Conservation (phyloP, 768 basidiomycete genomes). For the Erythrobasidium yunnanense region DNA sequence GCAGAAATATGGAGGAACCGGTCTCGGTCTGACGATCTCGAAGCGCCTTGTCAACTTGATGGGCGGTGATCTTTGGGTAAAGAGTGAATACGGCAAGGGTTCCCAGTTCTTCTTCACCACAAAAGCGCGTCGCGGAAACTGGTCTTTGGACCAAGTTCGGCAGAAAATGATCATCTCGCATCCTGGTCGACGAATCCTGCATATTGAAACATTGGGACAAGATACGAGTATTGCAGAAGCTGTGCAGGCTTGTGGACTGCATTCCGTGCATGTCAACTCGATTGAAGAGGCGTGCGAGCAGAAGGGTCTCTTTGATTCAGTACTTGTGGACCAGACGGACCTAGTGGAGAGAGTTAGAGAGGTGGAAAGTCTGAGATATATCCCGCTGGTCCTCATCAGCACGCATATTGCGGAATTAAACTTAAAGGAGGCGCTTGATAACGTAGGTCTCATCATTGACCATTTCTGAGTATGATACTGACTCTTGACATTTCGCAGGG, state of each 20-base stretch:
- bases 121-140: conserved; percentile 60
- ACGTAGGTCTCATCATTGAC: conserved; percentile 40
- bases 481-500: conserved; percentile 44
- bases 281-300: conserved; percentile 55
- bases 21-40: conserved; percentile 84
- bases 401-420: conserved; percentile 37
- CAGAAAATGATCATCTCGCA: conserved; percentile 68
- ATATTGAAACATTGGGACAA: conserved; percentile 65
- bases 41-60: conserved; percentile 93
- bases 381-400: conserved; percentile 69
- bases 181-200: conserved; percentile 74
- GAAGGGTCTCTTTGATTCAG: conserved; percentile 83
- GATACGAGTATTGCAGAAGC: conserved; percentile 66
- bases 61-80: conserved; percentile 98
- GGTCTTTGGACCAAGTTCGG: conserved; percentile 60
- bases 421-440: conserved; percentile 42
- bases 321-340: conserved; percentile 77
- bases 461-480: neutral
- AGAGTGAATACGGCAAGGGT: conserved; percentile 82
- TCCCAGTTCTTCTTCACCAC: conserved; percentile 96
- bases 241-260: conserved; percentile 67
- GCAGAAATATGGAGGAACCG: conserved; percentile 87
- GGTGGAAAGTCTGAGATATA: conserved; percentile 86
- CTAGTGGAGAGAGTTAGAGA: conserved; percentile 82
- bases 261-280: conserved; percentile 62